Conservation (phyloP, 1,284 basidiomycete species). For the Xerocomus cyaneibrunnescens region DNA sequence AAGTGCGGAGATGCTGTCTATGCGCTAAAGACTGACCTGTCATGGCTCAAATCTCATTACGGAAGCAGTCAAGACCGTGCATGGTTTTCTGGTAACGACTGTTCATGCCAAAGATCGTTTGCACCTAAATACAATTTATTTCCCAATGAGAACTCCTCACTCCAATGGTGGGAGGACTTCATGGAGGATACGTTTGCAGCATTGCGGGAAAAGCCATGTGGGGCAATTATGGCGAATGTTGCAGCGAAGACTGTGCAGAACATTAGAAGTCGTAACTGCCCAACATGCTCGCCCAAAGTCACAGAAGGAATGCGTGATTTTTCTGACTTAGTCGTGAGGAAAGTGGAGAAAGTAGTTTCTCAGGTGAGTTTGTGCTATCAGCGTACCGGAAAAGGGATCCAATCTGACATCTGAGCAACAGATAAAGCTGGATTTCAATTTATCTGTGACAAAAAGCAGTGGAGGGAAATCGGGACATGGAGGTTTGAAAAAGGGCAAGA, state of each 20-base stretch:
- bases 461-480: too few species aligned
- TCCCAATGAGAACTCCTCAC: neutral
- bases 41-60: slow-evolving; percentile 23
- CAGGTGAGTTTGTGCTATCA: slow-evolving; percentile 8
- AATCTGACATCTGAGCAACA: slow-evolving; percentile 6
- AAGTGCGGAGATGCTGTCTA: slow-evolving; percentile 17
- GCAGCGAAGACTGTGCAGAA: neutral
- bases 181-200: neutral
- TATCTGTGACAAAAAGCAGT: neutral
- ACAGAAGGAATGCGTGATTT: slow-evolving; percentile 19
- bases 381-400: neutral
- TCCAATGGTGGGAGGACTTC: slow-evolving; percentile 3
- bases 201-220: neutral
- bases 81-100: slow-evolving; percentile 5
- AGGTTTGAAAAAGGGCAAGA: neutral
- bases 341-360: slow-evolving; percentile 21
- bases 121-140: neutral
- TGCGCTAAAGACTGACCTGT: neutral
- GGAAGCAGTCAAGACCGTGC: neutral
- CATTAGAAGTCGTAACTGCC: slow-evolving; percentile 2
- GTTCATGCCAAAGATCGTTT: neutral
- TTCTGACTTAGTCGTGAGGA: slow-evolving; percentile 5
- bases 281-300: slow-evolving; percentile 8
- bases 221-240: neutral
- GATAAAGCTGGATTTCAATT: slow-evolving; percentile 6